A percentile compares a stretch with the other conserved stretches of the same genome.
Conservation (phyloP, 441 rosid genomes). For the Aleurites moluccanus region DNA sequence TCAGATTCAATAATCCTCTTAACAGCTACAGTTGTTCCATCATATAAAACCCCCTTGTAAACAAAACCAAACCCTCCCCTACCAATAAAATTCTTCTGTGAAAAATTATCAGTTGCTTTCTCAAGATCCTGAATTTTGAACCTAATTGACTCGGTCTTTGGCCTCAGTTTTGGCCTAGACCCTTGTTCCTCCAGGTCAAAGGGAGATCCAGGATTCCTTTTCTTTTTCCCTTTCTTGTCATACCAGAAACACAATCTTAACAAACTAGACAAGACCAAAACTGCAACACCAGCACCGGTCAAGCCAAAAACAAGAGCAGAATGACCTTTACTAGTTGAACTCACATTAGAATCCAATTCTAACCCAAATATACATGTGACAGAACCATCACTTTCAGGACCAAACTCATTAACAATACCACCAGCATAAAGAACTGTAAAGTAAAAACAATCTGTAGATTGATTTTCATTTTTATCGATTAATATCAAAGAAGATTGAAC, state of each 20-base stretch:
- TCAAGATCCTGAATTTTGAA: slow-evolving; percentile 75
- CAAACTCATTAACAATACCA: slow-evolving; percentile 67
- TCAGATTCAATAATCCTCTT: slow-evolving; percentile 78
- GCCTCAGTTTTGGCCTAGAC: slow-evolving; percentile 67
- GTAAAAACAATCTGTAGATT: slow-evolving; percentile 53
- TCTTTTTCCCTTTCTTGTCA: slow-evolving; percentile 40
- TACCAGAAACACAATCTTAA: slow-evolving; percentile 65
- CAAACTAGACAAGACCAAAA: slow-evolving; percentile 51
- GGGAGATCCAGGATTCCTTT: slow-evolving; percentile 21
- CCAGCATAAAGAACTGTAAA: slow-evolving; percentile 75
- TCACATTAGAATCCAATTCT: slow-evolving; percentile 38
- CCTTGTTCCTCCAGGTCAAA: slow-evolving; percentile 49
- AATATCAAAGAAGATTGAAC: slow-evolving; percentile 40
- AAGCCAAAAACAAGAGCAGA: slow-evolving; percentile 56
- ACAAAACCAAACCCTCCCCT: slow-evolving; percentile 90
- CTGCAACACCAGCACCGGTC: slow-evolving; percentile 56
- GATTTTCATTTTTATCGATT: slow-evolving; percentile 51
- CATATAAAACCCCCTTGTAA: slow-evolving; percentile 64
- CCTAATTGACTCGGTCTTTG: slow-evolving; percentile 88
- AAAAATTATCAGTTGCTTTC: slow-evolving; percentile 72
- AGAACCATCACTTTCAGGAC: slow-evolving; percentile 75
- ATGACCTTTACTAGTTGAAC: slow-evolving; percentile 33
- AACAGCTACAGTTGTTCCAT: slow-evolving; percentile 75
- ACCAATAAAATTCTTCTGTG: slow-evolving; percentile 75
- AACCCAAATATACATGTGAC: slow-evolving; percentile 58